Conservation (phyloP, 2,329 filamentous ascomycete species). For the Chalaropsis ovoidea region DNA sequence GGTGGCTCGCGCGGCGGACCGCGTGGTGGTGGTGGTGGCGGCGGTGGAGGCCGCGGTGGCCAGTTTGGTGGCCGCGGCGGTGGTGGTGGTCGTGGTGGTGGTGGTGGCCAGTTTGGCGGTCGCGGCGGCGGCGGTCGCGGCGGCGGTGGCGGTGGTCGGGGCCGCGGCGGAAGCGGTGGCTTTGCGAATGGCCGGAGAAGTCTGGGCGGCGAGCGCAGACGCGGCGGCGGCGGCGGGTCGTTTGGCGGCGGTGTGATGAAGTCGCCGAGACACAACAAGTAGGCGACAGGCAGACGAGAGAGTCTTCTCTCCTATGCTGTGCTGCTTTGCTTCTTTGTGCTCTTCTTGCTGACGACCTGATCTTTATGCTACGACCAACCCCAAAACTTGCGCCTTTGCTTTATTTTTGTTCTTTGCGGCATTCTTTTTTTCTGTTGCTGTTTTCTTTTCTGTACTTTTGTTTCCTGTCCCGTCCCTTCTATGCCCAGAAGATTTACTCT, state of each 20-base stretch:
- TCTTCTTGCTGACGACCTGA: slow-evolving; percentile 14
- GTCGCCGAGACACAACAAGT: slow-evolving; percentile 27
- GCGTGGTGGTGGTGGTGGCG: slow-evolving; percentile 30
- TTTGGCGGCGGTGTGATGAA: slow-evolving; percentile 37
- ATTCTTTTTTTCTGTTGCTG: not conserved
- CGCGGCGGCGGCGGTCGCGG: slow-evolving; percentile 30
- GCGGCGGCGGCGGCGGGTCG: slow-evolving; percentile 32
- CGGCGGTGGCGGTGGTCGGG: slow-evolving; percentile 32
- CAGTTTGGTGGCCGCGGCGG: slow-evolving; percentile 33
- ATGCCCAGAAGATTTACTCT: slow-evolving; percentile 18
- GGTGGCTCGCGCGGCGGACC: slow-evolving; percentile 30
- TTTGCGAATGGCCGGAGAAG: slow-evolving; percentile 41
- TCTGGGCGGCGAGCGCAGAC: slow-evolving; percentile 42
- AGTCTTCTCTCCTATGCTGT: not conserved
- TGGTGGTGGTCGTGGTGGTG: slow-evolving; percentile 30
- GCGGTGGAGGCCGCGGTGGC: slow-evolving; percentile 34
- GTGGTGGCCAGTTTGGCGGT: slow-evolving; percentile 33
- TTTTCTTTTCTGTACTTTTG: not conserved
- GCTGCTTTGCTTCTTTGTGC: slow-evolving; percentile 16
- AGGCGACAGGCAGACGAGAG: not conserved
- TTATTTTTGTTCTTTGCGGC: slow-evolving; percentile 14
- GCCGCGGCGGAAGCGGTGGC: slow-evolving; percentile 40
- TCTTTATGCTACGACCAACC: slow-evolving; percentile 8
- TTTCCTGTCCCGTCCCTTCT: slow-evolving; percentile 10
- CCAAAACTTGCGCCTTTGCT: slow-evolving; percentile 9